These are phyloP conservation scores for Hamigera avellanea DNA, from an alignment of 495 filamentous ascomycete genomes.

Conservation along the genomic window DNA sequence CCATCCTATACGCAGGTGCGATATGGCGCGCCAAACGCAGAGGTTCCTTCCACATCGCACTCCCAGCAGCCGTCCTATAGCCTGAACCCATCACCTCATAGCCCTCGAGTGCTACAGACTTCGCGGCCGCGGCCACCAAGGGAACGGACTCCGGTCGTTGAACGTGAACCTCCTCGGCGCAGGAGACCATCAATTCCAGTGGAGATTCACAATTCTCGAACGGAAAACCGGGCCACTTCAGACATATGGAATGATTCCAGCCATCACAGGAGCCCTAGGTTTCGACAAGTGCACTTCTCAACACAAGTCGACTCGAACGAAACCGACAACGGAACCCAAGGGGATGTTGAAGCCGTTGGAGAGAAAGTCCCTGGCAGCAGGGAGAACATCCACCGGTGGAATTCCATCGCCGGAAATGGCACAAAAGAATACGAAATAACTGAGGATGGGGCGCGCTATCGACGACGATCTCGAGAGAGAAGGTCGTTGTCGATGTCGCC, in stretches of 20 bases:
- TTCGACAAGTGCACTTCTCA: constrained; percentile 10
- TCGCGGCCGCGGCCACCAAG: constrained; percentile 7
- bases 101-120: constrained; percentile 1
- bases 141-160: constrained; percentile 10
- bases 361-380: too few species aligned
- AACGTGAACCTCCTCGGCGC: constrained; percentile 9
- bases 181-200: constrained; percentile 4
- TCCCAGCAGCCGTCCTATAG: background rate
- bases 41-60: background rate
- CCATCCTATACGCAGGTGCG: constrained; percentile 3
- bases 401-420: too few species aligned
- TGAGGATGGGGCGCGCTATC: too few species aligned
- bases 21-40: constrained; percentile 4
- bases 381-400: too few species aligned
- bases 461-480: too few species aligned
- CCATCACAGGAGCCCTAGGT: constrained; percentile 1
- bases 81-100: background rate
- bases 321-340: constrained; percentile 1
- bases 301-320: constrained; percentile 5
- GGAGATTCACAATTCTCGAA: constrained; percentile 7
- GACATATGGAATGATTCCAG: background rate
- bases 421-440: too few species aligned
- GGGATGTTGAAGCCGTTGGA: too few species aligned
- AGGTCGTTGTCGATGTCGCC: too few species aligned
- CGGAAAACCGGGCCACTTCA: background rate